These are phyloP conservation scores for Hyphodiscus sp. DNA, from an alignment of 2,329 filamentous ascomycete genomes.

Conservation along the genomic window DNA sequence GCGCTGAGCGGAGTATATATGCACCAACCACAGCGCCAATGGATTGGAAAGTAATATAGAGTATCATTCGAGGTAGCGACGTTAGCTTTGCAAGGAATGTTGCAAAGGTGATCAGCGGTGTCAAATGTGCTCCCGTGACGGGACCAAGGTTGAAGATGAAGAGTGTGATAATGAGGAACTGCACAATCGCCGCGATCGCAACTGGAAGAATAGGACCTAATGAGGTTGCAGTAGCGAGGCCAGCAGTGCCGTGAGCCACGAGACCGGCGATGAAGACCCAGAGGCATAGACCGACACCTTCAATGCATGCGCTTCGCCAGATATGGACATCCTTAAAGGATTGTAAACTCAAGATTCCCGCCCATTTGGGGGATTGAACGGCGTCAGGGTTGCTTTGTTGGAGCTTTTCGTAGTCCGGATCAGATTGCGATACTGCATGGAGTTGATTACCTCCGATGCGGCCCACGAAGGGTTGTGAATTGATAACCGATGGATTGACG, in stretches of 20 bases:
- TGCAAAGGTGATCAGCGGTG: slow-evolving; percentile 45
- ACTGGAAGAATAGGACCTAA: slow-evolving; percentile 1
- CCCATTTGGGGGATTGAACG: slow-evolving; percentile 4
- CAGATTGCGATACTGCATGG: slow-evolving; percentile 3
- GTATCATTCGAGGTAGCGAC: slow-evolving; percentile 40
- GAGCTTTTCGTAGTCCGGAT: slow-evolving; percentile 2
- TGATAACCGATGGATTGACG: slow-evolving; percentile 2
- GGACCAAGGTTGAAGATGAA: slow-evolving; percentile 43
- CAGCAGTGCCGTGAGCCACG: slow-evolving; percentile 1
- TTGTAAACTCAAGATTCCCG: slow-evolving; percentile 1
- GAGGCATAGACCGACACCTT: slow-evolving; percentile 1
- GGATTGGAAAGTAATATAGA: slow-evolving; percentile 42
- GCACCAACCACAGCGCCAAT: slow-evolving; percentile 35
- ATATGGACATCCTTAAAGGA: slow-evolving; percentile 2
- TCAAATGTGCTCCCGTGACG: slow-evolving; percentile 45
- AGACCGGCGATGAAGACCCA: slow-evolving; percentile 5
- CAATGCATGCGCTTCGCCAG: slow-evolving; percentile 1
- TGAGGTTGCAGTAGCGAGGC: not conserved
- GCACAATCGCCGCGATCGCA: slow-evolving; percentile 1
- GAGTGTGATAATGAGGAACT: slow-evolving; percentile 34
- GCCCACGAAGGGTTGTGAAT: slow-evolving; percentile 2
- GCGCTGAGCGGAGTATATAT: slow-evolving; percentile 24
- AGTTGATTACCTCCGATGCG: slow-evolving; percentile 5
- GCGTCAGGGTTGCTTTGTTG: slow-evolving; percentile 2
- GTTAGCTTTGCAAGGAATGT: slow-evolving; percentile 45